Conservation (phyloP, 306 rosid genomes). For the Mimosa bimucronata region DNA sequence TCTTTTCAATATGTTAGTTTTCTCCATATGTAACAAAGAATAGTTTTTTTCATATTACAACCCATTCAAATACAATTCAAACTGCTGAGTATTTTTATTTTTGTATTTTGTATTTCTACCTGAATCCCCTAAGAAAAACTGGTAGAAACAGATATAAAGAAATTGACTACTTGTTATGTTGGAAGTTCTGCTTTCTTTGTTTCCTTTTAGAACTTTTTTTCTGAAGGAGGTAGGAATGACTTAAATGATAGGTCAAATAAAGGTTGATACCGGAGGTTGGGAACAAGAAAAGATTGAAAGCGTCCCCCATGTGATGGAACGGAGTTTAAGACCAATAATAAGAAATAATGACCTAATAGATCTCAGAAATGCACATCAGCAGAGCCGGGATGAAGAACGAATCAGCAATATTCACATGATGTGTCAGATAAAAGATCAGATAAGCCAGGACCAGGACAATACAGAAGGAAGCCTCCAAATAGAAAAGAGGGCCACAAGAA, state of each 20-base stretch:
- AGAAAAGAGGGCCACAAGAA: conserved; percentile 18
- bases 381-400: conserved; percentile 3
- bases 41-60: neutral
- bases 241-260: conserved; percentile 34
- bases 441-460: conserved; percentile 22
- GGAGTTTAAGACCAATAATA: neutral
- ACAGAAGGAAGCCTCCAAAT: conserved; percentile 19
- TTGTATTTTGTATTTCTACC: neutral
- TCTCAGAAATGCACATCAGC: conserved; percentile 12
- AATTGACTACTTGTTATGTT: conserved; percentile 2
- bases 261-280: conserved; percentile 1
- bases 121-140: conserved; percentile 18
- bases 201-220: neutral
- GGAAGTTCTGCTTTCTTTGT: conserved; percentile 14
- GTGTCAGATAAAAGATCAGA: conserved; percentile 14
- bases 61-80: conserved; percentile 5
- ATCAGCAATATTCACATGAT: neutral
- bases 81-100: neutral
- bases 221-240: neutral
- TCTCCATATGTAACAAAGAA: conserved; percentile 15
- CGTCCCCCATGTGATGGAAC: conserved; percentile 28
- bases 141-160: conserved; percentile 3
- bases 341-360: neutral
- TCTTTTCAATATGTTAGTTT: conserved; percentile 10
- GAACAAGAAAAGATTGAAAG: conserved; percentile 30